Base-by-base conservation (phyloP, 2,329 filamentous ascomycete genomes). In the Nemania diffusa region DNA sequence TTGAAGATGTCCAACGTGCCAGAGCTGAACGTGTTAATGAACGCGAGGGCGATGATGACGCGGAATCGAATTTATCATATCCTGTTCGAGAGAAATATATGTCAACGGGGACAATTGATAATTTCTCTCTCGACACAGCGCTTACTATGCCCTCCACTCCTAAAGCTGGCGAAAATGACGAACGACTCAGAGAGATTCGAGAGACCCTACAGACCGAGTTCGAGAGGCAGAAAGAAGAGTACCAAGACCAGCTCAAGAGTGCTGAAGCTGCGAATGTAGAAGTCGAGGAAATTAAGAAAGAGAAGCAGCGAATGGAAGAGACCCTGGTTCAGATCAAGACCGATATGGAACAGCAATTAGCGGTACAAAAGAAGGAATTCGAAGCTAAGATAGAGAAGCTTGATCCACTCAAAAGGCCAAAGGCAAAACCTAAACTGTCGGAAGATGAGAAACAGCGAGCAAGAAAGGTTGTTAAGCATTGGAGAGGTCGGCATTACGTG, bases 131-230 rank as follows among this genome's bases (percentile, higher is more conserved):
- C 17, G 96, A 99, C 77, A 99, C 96, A 1, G 91, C 91, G 13
- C 84, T 99, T 57, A 99, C 96, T 0, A 94, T 97, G 85, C 96
- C 96, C 1, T 97, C 94, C 0, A 98, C 95, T 0, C 96, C 96
- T 2, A 92, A 89, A 68, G 90, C 91, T 67, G 88, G 87, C 26
- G 93, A 94, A 63, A 87, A 90, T 0, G 93, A 95, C 55, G 91
- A 95, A 27, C 88, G 86, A 68, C 82, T 97, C 69, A 90, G 88
- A 68, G 88, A 92, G 63, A 87, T 91, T 24, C 89, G 90, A 62
- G 92, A 97, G 72, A 92, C 92, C 71, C 91, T 97, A 89, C 93
- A 97, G 78, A 85, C 82, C 11, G 91, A 95, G 77, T 81, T 97
- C 4, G 92, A 97, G 70, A 90, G 87, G 76, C 92, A 96, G 74